phyloP scores from a whole-genome alignment of 352 stramenopile genomes.

The Albugo laibachii region DNA sequence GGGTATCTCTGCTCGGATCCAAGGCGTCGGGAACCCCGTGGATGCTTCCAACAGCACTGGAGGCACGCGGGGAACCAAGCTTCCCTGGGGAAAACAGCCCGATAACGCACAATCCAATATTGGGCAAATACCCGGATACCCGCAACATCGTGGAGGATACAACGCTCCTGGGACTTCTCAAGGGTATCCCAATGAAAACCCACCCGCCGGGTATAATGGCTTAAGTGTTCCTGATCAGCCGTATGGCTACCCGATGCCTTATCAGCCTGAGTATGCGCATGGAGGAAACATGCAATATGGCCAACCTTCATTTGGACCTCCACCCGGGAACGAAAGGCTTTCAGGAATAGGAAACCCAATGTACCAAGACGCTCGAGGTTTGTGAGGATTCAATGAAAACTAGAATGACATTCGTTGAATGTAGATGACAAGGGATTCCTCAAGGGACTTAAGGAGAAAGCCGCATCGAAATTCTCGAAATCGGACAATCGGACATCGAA shows the following conservation, averaged over 20 bases:
- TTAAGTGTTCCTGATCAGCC: constrained; percentile 15
- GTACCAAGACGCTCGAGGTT: constrained; percentile 79
- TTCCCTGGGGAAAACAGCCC: constrained; percentile 38
- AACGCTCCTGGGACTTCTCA: constrained; percentile 13
- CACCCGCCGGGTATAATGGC: constrained; percentile 14
- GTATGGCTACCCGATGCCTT: constrained; percentile 6
- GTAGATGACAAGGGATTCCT: constrained; percentile 77
- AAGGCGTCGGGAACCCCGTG: constrained; percentile 46
- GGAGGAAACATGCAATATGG: constrained; percentile 8
- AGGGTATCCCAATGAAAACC: constrained; percentile 1
- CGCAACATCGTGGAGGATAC: constrained; percentile 22
- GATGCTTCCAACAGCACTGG: constrained; percentile 19
- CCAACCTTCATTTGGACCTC: constrained; percentile 17
- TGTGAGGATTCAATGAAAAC: background rate
- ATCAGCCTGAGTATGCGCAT: constrained; percentile 26
- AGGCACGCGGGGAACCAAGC: constrained; percentile 40
- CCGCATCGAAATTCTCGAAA: constrained; percentile 56
- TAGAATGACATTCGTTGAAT: constrained; percentile 1
- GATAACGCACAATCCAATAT: constrained; percentile 23
- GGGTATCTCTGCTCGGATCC: constrained; percentile 68
- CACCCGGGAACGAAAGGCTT: constrained; percentile 46
- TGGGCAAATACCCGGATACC: constrained; percentile 26
- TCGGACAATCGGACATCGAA: constrained; percentile 28
- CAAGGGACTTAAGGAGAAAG: constrained; percentile 69
- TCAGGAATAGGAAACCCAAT: constrained; percentile 90